These are phyloP conservation scores for Paramecium biaurelia DNA, from an alignment of 73 alveolate species.

Conservation along the genomic window DNA sequence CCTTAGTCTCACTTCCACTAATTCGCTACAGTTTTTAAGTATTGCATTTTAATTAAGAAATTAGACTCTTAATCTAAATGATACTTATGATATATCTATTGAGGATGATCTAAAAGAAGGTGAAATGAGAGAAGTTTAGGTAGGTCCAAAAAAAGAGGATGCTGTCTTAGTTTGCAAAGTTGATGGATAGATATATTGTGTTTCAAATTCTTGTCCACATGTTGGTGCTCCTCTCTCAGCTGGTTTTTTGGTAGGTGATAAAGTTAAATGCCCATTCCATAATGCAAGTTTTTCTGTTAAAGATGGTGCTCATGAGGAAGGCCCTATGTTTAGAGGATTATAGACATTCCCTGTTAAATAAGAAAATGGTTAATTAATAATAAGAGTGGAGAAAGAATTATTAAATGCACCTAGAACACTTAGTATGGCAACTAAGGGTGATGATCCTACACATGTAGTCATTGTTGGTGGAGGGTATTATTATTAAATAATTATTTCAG, in stretches of 20 bases:
- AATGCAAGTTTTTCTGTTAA: slow-evolving; percentile 84
- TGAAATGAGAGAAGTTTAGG: slow-evolving; percentile 61
- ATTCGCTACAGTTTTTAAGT: slow-evolving; percentile 1
- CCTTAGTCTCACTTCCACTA: neutral
- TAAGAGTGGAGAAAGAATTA: slow-evolving; percentile 71
- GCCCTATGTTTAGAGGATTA: slow-evolving; percentile 86
- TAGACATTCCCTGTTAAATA: slow-evolving; percentile 75
- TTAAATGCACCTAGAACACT: slow-evolving; percentile 54
- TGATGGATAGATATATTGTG: slow-evolving; percentile 62
- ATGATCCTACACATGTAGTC: slow-evolving; percentile 71
- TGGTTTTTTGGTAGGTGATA: slow-evolving; percentile 75
- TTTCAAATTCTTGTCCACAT: slow-evolving; percentile 80
- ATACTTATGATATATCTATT: neutral
- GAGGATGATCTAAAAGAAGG: slow-evolving; percentile 61
- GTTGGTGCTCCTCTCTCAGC: slow-evolving; percentile 83
- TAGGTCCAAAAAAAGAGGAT: slow-evolving; percentile 70
- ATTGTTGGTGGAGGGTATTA: slow-evolving; percentile 91
- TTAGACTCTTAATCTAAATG: slow-evolving; percentile 33
- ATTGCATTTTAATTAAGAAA: neutral
- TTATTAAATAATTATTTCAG: neutral
- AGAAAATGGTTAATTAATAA: slow-evolving; percentile 74
- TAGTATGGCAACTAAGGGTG: slow-evolving; percentile 83
- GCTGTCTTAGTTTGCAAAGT: slow-evolving; percentile 65
- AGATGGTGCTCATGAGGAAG: slow-evolving; percentile 84
- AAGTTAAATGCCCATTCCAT: slow-evolving; percentile 92